Evolutionary conservation across 73 alveolate species (phyloP), one percentile per base, ranked within the genome.

Genomic region (Halteria grandinella): DNA sequence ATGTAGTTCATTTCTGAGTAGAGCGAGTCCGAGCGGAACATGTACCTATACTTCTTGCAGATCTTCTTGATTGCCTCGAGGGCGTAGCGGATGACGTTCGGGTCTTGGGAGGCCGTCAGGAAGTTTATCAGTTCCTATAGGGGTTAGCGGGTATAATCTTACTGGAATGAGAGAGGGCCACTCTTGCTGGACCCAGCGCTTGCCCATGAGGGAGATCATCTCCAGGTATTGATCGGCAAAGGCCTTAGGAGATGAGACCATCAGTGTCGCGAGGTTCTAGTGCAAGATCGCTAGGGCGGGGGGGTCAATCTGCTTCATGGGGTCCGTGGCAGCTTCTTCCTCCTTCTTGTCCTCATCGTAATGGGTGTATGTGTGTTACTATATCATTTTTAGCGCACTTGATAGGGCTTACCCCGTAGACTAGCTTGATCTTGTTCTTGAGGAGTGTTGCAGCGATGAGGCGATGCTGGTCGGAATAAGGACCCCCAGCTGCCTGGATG

Each of bases 1-100:
- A 77, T 69, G 49, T 58, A 77, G 54, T 60, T 59, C 34, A 77
- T 77, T 41, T 77, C 88, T 20, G 39, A 28, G 58, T 57, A 77
- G 29, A 77, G 63, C 23, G 34, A 50, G 55, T 77, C 88, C n/a
- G 88, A 77, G 44, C 88, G 27, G 49, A 77, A 77, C 57, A 63
- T 24, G 39, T 62, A 54, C 25, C 88, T 40, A 44, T 77, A 77
- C 32, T 77, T 77, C 55, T 77, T 77, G 88, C 76, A 77, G 7
- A 73, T 25, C 71, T 39, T 39, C 51, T 73, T 73, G 75, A 73
- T 47, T 2, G 73, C 47, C 32, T 73, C 86, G 18, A 73, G 32
- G 20, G 39, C 75, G 17, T 10, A 21, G 20, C 24, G 23, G 66
- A 55, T 73, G 8, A 57, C 32, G 34, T 14, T 0, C n/a, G 76